Base-by-base conservation (phyloP, 2,329 filamentous ascomycete species). In the Didymella keratinophila region DNA sequence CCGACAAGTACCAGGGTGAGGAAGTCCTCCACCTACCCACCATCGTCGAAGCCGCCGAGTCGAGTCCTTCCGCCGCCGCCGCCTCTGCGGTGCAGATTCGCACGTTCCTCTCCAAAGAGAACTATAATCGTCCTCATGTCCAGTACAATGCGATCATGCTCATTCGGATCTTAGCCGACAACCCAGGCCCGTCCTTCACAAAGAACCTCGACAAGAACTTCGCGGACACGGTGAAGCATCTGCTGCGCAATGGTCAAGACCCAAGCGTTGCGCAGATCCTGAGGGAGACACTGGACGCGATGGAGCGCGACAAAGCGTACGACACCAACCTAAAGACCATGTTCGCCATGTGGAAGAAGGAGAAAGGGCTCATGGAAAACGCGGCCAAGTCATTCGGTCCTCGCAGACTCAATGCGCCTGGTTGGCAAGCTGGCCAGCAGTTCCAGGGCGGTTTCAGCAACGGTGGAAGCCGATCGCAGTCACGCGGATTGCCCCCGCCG, bases 71-170 rank as follows among this genome's bases (percentile, higher is more conserved):
- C 45, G 95, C 95, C 6, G 93, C 94, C 23, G 87, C 89, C 64
- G 90, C 93, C 70, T 92, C 91, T 68, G 92, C 93, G 48, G 82
- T 86, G 65, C 83, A 90, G 65, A 92, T 98, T 72, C 90, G 92
- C 74, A 93, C 92, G 76, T 94, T 89, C 75, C 82, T 99, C 59
- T 84, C 87, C 68, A 89, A 88, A 65, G 90, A 93, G 44, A 87
- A 91, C 78, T 82, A 78, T 64, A 74, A 74, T 32, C 78, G 82
- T 43, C 87, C 91, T 10, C 87, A 90, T 69, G 87, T 89, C 67
- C 94, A 98, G 78, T 98, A 97, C 83, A 97, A 98, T 79, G 90
- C 92, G 63, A 88, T 98, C 71, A 98, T 98, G 95, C 85, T 99
- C 55, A 83, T 96, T 67, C 89, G 94, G 61, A 99, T 99, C 71